Evolutionary conservation across 2,329 filamentous ascomycete species (phyloP).

Genomic region (Dactylonectria macrodidyma): DNA sequence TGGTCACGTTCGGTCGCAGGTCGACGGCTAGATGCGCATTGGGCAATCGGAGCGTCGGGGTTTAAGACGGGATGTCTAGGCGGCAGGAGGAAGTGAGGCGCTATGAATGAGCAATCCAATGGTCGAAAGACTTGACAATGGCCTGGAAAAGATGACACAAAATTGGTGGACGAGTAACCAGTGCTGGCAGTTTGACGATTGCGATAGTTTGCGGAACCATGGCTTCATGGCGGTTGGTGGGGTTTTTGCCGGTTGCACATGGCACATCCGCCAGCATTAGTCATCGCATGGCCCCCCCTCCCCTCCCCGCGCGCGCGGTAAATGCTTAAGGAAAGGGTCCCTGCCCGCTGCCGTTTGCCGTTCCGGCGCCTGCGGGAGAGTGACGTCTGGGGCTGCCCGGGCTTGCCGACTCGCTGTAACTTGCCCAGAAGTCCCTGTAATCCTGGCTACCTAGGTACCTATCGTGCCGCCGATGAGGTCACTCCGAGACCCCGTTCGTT

Average conservation of each 20-base stretch:
- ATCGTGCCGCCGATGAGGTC: not conserved
- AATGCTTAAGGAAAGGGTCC: not conserved
- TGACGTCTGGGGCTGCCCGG: conserved; percentile 3
- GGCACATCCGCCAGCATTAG: conserved; percentile 36
- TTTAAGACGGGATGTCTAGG: not conserved
- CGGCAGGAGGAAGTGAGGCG: conserved; percentile 12
- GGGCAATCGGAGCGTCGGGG: conserved; percentile 7
- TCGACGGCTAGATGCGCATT: conserved; percentile 38
- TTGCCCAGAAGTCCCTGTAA: not conserved
- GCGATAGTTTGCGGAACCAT: conserved; percentile 47
- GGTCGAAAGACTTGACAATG: not conserved
- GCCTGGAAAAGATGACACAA: not conserved
- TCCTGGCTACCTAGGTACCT: not conserved
- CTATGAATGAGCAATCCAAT: conserved; percentile 29
- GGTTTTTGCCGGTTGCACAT: conserved; percentile 39
- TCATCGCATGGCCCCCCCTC: conserved; percentile 38
- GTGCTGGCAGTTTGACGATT: conserved; percentile 37
- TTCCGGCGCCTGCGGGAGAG: not conserved
- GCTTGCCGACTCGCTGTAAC: conserved; percentile 1
- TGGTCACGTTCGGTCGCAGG: conserved; percentile 32
- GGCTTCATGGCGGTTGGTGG: conserved; percentile 43
- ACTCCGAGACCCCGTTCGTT: conserved; percentile 17
- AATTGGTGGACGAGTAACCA: conserved; percentile 10
- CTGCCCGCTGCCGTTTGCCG: not conserved
- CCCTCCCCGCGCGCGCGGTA: conserved; percentile 37